These are phyloP conservation scores for Plasmodium relictum DNA, from an alignment of 169 alveolate genomes.

Conservation along the genomic window DNA sequence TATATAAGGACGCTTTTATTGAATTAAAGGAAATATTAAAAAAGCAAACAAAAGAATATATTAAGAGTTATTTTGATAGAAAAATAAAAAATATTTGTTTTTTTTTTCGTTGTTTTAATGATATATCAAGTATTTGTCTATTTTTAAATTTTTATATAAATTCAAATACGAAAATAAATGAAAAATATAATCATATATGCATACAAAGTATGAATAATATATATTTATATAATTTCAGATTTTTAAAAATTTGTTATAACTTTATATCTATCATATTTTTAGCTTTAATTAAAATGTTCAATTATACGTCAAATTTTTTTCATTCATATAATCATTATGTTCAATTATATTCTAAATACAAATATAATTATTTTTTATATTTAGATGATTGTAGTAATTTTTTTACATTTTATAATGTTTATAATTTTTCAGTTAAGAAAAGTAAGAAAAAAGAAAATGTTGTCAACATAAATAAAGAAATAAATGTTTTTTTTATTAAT, in stretches of 20 bases:
- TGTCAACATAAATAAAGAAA: neutral
- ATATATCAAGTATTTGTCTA: conserved; percentile 12
- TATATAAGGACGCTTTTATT: conserved; percentile 29
- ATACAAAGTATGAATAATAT: conserved; percentile 47
- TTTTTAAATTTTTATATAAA: conserved; percentile 40
- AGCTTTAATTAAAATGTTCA: conserved; percentile 16
- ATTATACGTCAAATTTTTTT: conserved; percentile 33
- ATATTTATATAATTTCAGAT: conserved; percentile 38
- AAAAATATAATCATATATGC: conserved; percentile 8
- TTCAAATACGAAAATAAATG: conserved; percentile 28
- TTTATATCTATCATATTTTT: conserved; percentile 39
- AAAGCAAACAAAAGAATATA: conserved; percentile 22
- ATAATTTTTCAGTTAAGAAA: conserved; percentile 2
- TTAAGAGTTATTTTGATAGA: conserved; percentile 9
- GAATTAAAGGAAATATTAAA: conserved; percentile 31
- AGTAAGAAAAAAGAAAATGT: neutral
- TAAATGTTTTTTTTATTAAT: conserved; percentile 10
- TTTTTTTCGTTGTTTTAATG: conserved; percentile 41
- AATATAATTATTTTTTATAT: conserved; percentile 58
- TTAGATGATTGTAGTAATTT: conserved; percentile 4
- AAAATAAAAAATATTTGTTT: conserved; percentile 34
- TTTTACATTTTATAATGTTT: conserved; percentile 50
- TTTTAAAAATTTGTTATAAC: conserved; percentile 34
- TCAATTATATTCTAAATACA: conserved; percentile 42
- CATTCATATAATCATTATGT: conserved; percentile 26